phyloP scores from a whole-genome alignment of 1,284 basidiomycete species.

The Farysia itapuensis region DNA sequence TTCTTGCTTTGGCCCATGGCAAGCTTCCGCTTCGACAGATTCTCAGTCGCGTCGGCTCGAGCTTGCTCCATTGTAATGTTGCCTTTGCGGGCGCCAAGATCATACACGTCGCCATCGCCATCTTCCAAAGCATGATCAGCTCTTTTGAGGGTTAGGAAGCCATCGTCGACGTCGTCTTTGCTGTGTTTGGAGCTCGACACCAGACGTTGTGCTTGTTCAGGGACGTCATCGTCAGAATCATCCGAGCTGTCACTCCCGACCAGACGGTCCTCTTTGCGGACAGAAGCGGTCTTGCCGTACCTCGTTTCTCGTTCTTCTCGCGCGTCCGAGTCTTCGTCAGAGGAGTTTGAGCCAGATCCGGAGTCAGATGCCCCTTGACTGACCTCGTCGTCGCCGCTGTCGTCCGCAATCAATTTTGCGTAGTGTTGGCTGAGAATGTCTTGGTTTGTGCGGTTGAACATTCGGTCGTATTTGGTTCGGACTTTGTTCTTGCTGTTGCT shows the following conservation, averaged over 20 bases:
- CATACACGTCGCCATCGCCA: constrained; percentile 39
- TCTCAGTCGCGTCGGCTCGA: constrained; percentile 60
- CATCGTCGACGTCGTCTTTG: constrained; percentile 65
- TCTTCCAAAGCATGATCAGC: constrained; percentile 75
- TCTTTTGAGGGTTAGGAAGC: constrained; percentile 91
- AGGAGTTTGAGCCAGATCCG: constrained; percentile 5
- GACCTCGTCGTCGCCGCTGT: constrained; percentile 4
- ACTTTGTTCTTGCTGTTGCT: constrained; percentile 44
- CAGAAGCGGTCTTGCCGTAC: constrained; percentile 14
- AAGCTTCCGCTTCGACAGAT: constrained; percentile 69
- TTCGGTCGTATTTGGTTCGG: constrained; percentile 90
- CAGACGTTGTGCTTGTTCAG: background rate
- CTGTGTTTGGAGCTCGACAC: too few relatives aligned
- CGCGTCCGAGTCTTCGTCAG: background rate
- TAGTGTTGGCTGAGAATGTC: constrained; percentile 90
- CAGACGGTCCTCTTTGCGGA: constrained; percentile 20
- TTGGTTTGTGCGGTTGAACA: constrained; percentile 97
- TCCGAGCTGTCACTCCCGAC: constrained; percentile 51
- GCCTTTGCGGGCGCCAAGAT: constrained; percentile 9
- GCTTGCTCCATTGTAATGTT: constrained; percentile 23
- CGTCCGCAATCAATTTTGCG: constrained; percentile 74
- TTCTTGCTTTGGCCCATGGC: constrained; percentile 78
- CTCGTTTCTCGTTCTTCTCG: constrained; percentile 22
- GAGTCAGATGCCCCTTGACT: constrained; percentile 13
- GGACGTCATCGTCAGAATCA: constrained; percentile 3